Percentiles rank a stretch among this genome's conserved stretches.
Evolutionary conservation across 176 grass and related monocot genomes (phyloP).

Genomic region (Zea mays): DNA sequence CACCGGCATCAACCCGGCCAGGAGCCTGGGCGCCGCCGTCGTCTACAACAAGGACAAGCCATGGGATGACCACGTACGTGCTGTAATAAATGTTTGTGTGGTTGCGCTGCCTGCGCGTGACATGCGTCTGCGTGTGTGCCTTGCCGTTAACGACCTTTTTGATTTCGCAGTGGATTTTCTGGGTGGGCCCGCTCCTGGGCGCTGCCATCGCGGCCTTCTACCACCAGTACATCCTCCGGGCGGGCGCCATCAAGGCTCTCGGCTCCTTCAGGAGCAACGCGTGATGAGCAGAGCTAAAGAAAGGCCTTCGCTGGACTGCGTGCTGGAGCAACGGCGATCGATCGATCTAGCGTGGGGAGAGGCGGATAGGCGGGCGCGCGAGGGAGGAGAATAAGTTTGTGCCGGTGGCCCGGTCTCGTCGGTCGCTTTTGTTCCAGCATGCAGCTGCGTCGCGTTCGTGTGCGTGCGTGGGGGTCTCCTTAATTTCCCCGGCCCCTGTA

Average conservation of each 20-base stretch:
- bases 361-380: too few species aligned
- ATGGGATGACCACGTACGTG: constrained; percentile 72
- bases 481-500: not conserved
- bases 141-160: too few species aligned
- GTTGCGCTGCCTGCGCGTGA: not conserved
- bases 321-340: constrained; percentile 30
- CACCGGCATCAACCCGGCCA: constrained; percentile 87
- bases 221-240: constrained; percentile 72
- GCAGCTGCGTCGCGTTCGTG: not conserved
- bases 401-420: not conserved
- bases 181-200: constrained; percentile 52
- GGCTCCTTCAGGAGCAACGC: constrained; percentile 78
- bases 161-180: constrained; percentile 60
- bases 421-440: constrained; percentile 38
- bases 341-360: not conserved
- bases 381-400: constrained; percentile 17
- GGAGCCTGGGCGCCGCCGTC: constrained; percentile 73
- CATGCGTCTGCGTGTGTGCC: too few species aligned
- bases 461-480: not conserved
- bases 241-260: constrained; percentile 62
- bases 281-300: not conserved
- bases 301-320: not conserved
- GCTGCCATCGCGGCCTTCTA: constrained; percentile 53
- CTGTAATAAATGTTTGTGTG: too few species aligned
- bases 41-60: constrained; percentile 69